Conservation (phyloP, 129 eudicot genomes). For the Deinandra increscens region DNA sequence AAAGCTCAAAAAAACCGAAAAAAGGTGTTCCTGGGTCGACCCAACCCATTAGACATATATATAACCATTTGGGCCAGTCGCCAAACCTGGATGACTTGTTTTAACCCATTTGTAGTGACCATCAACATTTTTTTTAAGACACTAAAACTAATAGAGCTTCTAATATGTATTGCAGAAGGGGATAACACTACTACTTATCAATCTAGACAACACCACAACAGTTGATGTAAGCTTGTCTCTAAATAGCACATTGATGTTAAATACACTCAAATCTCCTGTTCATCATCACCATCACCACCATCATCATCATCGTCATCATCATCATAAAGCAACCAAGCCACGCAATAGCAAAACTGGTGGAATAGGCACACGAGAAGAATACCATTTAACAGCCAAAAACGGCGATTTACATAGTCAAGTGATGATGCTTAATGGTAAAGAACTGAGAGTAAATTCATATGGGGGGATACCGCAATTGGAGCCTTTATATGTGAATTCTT, state of each 20-base stretch:
- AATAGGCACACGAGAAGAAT: conserved; percentile 55
- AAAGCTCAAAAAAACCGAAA: not conserved
- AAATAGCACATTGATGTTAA: conserved; percentile 29
- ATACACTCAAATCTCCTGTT: conserved; percentile 36
- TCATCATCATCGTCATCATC: conserved; percentile 28
- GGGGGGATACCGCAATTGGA: conserved; percentile 58
- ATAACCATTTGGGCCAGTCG: not conserved
- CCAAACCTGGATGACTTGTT: too few species aligned
- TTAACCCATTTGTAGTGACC: too few species aligned
- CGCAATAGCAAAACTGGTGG: conserved; percentile 15
- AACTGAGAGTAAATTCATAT: conserved; percentile 39
- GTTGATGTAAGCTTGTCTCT: conserved; percentile 39
- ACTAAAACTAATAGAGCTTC: not conserved
- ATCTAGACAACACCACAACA: conserved; percentile 62
- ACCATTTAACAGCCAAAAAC: conserved; percentile 69
- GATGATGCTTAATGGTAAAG: conserved; percentile 73
- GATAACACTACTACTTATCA: conserved; percentile 57
- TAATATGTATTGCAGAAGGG: conserved; percentile 59
- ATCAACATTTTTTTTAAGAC: not conserved
- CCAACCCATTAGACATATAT: not conserved
- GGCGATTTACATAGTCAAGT: conserved; percentile 74
- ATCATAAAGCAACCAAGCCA: conserved; percentile 25
- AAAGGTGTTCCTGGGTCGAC: not conserved
- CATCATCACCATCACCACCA: conserved; percentile 30
- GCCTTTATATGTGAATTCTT: conserved; percentile 53